A percentile compares a stretch with the other conserved stretches of the same genome.
Conservation (phyloP, 306 rosid genomes). For the Lathyrus oleraceus region DNA sequence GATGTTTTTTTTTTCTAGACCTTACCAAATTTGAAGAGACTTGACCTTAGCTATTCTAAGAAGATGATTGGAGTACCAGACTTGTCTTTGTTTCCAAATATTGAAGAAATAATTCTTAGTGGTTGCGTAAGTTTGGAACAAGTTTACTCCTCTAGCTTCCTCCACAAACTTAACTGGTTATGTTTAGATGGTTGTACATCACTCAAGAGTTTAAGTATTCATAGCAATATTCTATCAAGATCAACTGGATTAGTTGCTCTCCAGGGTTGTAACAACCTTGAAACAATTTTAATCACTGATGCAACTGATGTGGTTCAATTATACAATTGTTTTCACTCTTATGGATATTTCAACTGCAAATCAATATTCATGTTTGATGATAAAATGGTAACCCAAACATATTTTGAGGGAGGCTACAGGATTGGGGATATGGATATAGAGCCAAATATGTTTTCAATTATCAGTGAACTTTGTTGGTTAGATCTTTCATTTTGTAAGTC, state of each 20-base stretch:
- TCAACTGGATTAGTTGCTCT: constrained; percentile 30
- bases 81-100: constrained; percentile 21
- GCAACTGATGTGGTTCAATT: not conserved
- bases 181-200: not conserved
- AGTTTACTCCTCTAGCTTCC: constrained; percentile 34
- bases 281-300: constrained; percentile 12
- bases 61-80: constrained; percentile 23
- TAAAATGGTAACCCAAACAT: rapidly evolving
- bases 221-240: constrained; percentile 23
- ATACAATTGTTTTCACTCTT: not conserved
- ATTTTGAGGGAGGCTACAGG: rapidly evolving
- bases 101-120: constrained; percentile 37
- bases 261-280: not conserved
- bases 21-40: constrained; percentile 37
- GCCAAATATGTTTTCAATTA: not conserved
- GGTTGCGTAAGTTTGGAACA: not conserved
- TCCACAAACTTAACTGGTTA: constrained; percentile 31
- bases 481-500: constrained; percentile 32
- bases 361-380: not conserved
- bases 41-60: not conserved
- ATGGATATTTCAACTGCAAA: rapidly evolving
- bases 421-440: not conserved
- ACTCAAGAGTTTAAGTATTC: constrained; percentile 14
- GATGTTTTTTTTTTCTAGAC: not conserved
- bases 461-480: constrained; percentile 22